Conservation (phyloP, 2,329 filamentous ascomycete genomes). For the Hypoxylon sp. region DNA sequence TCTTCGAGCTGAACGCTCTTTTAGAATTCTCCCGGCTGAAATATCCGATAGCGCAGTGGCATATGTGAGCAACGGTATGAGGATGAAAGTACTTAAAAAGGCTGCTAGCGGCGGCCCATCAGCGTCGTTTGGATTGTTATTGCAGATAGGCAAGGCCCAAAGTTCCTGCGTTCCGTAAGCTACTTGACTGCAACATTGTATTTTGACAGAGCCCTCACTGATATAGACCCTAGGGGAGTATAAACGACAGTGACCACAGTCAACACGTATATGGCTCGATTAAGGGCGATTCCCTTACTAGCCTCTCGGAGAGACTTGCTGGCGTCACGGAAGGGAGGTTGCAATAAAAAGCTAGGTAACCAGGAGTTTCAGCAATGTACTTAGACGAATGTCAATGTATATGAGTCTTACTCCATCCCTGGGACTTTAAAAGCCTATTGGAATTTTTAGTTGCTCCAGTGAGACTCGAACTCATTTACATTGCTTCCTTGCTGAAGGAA, state of each 20-base stretch:
- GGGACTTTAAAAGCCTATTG: too few relatives aligned
- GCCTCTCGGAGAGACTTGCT: neutral
- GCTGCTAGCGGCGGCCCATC: neutral
- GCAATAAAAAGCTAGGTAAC: neutral
- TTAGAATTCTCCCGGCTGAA: neutral
- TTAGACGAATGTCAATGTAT: neutral
- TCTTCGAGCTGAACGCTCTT: neutral
- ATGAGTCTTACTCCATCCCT: neutral
- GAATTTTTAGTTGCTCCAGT: too few relatives aligned
- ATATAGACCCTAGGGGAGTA: neutral
- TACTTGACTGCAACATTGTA: neutral
- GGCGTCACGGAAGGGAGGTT: neutral
- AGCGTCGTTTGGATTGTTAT: neutral
- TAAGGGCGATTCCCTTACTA: neutral
- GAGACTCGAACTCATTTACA: too few relatives aligned
- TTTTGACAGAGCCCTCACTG: neutral
- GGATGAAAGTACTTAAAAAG: neutral
- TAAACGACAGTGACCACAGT: neutral
- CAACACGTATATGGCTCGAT: neutral
- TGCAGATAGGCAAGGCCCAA: neutral
- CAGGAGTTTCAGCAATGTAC: neutral
- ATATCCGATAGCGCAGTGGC: neutral
- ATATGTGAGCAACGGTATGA: slow-evolving; percentile 1
- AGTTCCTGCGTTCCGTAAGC: neutral
- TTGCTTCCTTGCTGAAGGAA: too few relatives aligned